phyloP scores from a whole-genome alignment of 1,139 yeast genomes.

The Meyerozyma elateridarum region DNA sequence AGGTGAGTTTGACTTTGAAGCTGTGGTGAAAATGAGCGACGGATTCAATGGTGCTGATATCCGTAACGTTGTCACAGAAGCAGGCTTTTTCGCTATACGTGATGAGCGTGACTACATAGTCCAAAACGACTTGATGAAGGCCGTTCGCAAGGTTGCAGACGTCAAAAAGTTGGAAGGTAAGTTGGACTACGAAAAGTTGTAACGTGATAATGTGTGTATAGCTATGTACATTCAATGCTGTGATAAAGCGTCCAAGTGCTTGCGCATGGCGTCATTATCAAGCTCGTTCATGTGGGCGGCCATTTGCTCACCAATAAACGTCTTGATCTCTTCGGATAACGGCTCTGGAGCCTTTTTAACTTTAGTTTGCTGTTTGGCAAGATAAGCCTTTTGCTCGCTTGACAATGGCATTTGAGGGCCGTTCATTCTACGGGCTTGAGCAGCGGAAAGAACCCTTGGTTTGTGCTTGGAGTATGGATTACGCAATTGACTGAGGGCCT shows the following conservation, averaged over 20 bases:
- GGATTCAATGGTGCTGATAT: constrained; percentile 99
- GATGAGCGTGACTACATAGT: constrained; percentile 94
- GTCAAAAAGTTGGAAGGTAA: constrained; percentile 96
- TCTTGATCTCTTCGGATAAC: constrained; percentile 64
- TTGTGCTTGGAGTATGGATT: constrained; percentile 62
- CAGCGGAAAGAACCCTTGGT: constrained; percentile 51
- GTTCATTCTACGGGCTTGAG: constrained; percentile 58
- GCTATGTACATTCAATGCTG: constrained; percentile 21
- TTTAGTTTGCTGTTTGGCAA: constrained; percentile 50
- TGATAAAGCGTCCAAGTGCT: constrained; percentile 39
- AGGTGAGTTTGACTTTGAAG: constrained; percentile 97
- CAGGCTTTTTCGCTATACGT: constrained; percentile 96
- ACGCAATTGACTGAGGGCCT: constrained; percentile 65
- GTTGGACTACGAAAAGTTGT: constrained; percentile 87
- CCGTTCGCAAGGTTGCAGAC: constrained; percentile 96
- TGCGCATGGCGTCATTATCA: constrained; percentile 26
- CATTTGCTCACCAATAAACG: constrained; percentile 65
- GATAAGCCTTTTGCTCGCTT: constrained; percentile 57
- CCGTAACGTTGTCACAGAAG: constrained; percentile 97
- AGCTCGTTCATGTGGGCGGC: constrained; percentile 48
- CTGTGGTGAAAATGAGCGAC: constrained; percentile 96
- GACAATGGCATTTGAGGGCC: constrained; percentile 79
- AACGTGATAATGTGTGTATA: too few relatives aligned
- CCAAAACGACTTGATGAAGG: constrained; percentile 94
- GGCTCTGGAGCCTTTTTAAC: constrained; percentile 43